phyloP scores from a whole-genome alignment of 1,284 basidiomycete species.

The Takashimella koratensis region DNA sequence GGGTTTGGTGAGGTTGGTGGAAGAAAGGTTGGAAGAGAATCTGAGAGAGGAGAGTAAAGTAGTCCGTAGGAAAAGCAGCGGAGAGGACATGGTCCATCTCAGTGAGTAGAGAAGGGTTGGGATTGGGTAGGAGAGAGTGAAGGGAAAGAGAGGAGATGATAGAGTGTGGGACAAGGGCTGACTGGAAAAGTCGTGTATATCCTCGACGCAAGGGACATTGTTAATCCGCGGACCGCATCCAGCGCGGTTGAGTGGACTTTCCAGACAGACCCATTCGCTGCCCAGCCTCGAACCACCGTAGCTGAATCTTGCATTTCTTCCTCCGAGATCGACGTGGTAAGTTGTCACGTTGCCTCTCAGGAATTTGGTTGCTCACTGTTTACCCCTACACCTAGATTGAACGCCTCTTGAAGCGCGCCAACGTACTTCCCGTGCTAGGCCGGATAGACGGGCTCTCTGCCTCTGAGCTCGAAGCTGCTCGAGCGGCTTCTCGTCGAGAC shows the following conservation, averaged over 20 bases:
- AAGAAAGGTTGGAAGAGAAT: conserved; percentile 34
- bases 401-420: conserved; percentile 28
- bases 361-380: no score
- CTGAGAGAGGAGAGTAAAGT: conserved; percentile 42
- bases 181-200: conserved; percentile 44
- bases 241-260: not conserved
- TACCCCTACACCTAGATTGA: conserved; percentile 41
- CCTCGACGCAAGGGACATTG: conserved; percentile 37
- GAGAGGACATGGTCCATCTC: conserved; percentile 39
- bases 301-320: conserved; percentile 6
- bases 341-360: no score
- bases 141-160: no score
- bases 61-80: conserved; percentile 30
- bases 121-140: no score
- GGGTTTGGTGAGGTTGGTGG: conserved; percentile 34
- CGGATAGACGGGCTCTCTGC: conserved; percentile 36
- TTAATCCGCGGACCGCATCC: conserved; percentile 12
- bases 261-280: not conserved
- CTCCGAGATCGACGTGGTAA: conserved; percentile 24
- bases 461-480: conserved; percentile 25
- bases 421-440: conserved; percentile 41
- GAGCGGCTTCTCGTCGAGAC: conserved; percentile 26
- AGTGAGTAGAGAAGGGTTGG: no score
- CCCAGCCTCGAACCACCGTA: not conserved
- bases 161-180: no score